A percentile compares a stretch with the other conserved stretches of the same genome.
Evolutionary conservation across 208 protist genomes (phyloP).

Genomic region (Leishmania arabica): DNA sequence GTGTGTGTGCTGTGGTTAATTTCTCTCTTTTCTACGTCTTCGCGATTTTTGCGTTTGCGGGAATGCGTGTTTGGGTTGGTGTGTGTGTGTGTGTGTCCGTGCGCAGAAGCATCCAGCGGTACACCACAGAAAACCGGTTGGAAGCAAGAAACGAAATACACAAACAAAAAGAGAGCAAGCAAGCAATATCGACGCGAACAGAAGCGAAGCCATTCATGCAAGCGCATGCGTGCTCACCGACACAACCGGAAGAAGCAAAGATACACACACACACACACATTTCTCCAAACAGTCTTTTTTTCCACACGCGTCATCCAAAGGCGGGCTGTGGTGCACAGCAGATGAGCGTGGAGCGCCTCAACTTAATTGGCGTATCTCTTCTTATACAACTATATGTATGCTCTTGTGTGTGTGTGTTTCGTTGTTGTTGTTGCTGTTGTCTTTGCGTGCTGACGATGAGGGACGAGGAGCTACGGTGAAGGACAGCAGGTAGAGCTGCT

Average conservation of each 20-base stretch:
- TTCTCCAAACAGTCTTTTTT: neutral
- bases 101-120: too few relatives aligned
- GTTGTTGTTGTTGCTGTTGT: constrained; percentile 5
- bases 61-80: neutral
- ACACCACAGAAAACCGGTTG: too few relatives aligned
- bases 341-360: neutral
- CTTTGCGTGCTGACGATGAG: neutral
- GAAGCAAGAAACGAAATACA: too few relatives aligned
- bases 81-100: constrained; percentile 1
- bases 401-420: constrained; percentile 2
- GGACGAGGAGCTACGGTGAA: neutral
- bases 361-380: neutral
- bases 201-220: too few relatives aligned
- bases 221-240: too few relatives aligned
- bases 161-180: too few relatives aligned
- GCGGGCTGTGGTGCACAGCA: neutral
- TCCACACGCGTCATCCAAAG: neutral
- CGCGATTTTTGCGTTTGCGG: neutral
- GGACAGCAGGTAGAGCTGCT: neutral
- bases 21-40: neutral
- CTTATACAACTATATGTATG: neutral
- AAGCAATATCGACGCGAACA: too few relatives aligned
- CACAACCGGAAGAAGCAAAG: too few relatives aligned
- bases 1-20: neutral
- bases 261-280: neutral